A percentile compares a stretch with the other conserved stretches of the same genome.
phyloP scores from a whole-genome alignment of 1,139 yeast species.

The Pneumocystis canis region DNA sequence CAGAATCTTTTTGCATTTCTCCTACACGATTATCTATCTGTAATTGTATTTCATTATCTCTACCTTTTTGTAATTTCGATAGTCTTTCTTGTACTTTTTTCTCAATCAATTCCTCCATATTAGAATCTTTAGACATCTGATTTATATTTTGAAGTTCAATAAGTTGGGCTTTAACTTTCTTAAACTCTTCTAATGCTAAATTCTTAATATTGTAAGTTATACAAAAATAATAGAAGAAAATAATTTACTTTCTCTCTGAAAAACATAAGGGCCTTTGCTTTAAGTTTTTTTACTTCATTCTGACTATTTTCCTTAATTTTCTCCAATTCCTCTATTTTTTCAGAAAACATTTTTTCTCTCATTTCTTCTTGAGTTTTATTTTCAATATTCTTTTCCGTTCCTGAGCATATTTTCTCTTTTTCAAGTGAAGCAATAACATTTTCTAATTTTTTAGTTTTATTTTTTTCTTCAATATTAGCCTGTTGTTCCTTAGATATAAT shows the following conservation, averaged over 20 bases:
- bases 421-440: slow-evolving; percentile 7
- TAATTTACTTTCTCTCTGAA: slow-evolving; percentile 1
- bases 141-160: slow-evolving; percentile 6
- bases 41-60: slow-evolving; percentile 8
- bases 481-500: slow-evolving; percentile 6
- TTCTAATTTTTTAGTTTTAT: slow-evolving; percentile 8
- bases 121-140: slow-evolving; percentile 5
- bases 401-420: slow-evolving; percentile 8
- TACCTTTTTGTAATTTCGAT: slow-evolving; percentile 4
- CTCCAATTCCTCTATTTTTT: not conserved
- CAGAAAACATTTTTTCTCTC: slow-evolving; percentile 20
- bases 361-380: slow-evolving; percentile 17
- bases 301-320: slow-evolving; percentile 16
- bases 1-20: slow-evolving; percentile 23
- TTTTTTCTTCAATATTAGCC: slow-evolving; percentile 5
- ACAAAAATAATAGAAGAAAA: not conserved
- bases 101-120: not conserved
- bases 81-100: not conserved
- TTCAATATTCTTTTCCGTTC: slow-evolving; percentile 21
- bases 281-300: slow-evolving; percentile 21
- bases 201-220: slow-evolving; percentile 25
- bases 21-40: slow-evolving; percentile 19
- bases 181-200: slow-evolving; percentile 15
- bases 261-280: slow-evolving; percentile 28
- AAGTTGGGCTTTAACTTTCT: slow-evolving; percentile 10